These are phyloP conservation scores for Aspergillus sp. DNA, from an alignment of 2,329 filamentous ascomycete species.

Conservation along the genomic window DNA sequence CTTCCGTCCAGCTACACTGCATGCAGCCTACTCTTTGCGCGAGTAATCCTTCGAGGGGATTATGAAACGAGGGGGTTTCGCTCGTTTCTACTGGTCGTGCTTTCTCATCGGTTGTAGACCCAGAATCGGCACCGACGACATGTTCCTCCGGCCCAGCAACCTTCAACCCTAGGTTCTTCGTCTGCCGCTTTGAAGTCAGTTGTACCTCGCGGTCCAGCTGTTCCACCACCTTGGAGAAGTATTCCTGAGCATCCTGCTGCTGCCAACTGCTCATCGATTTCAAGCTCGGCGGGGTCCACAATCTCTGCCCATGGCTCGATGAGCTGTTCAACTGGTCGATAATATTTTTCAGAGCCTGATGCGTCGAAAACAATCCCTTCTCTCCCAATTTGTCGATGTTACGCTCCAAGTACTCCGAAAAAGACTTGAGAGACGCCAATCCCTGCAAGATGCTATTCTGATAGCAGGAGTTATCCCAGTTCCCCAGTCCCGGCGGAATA, in stretches of 20 bases:
- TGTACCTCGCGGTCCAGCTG: constrained; percentile 70
- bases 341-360: constrained; percentile 52
- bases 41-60: constrained; percentile 77
- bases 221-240: constrained; percentile 82
- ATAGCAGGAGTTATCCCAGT: constrained; percentile 93
- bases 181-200: constrained; percentile 38
- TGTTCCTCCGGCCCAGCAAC: constrained; percentile 25
- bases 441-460: constrained; percentile 92
- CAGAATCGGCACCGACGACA: constrained; percentile 17
- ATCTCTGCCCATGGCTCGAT: constrained; percentile 60
- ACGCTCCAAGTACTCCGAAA: constrained; percentile 56
- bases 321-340: constrained; percentile 61
- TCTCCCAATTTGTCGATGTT: constrained; percentile 29
- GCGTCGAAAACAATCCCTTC: constrained; percentile 37
- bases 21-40: constrained; percentile 86
- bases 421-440: constrained; percentile 62
- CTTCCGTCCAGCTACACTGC: constrained; percentile 75
- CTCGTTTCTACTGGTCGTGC: constrained; percentile 7
- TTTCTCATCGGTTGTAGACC: constrained; percentile 7
- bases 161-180: constrained; percentile 36
- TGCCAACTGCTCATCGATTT: constrained; percentile 94
- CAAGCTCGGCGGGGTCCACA: constrained; percentile 73
- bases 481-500: constrained; percentile 60
- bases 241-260: constrained; percentile 96
- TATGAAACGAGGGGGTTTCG: constrained; percentile 39